Conservation (phyloP, 352 stramenopile genomes). For the Pythium coloratum region DNA sequence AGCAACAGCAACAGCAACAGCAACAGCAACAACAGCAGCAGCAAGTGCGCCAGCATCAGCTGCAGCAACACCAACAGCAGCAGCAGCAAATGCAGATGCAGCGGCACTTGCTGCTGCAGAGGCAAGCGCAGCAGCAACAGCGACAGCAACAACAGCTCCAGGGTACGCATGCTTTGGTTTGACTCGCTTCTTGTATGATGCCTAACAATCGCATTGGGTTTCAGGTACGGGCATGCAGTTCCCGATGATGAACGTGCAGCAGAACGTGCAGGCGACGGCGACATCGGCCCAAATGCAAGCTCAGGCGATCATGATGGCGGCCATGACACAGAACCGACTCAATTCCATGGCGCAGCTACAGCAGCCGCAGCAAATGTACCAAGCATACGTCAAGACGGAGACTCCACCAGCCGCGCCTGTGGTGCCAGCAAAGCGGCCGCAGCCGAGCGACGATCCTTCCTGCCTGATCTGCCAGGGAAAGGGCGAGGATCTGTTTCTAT, state of each 20-base stretch:
- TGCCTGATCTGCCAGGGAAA: conserved; percentile 60
- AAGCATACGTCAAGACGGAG: conserved; percentile 8
- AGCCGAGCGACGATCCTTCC: conserved; percentile 22
- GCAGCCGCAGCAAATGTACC: conserved; percentile 5
- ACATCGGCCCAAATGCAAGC: conserved; percentile 19
- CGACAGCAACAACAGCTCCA: background rate
- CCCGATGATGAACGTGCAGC: conserved; percentile 6
- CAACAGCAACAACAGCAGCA: conserved; percentile 2
- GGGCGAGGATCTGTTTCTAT: conserved; percentile 47
- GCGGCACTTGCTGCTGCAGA: conserved; percentile 3
- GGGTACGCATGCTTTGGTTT: background rate
- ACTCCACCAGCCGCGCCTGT: background rate
- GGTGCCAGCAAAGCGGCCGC: background rate
- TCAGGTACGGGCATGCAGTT: conserved; percentile 5
- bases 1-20: no score
- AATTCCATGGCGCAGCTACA: conserved; percentile 9
- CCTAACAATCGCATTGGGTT: background rate
- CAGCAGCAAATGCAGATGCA: conserved; percentile 25
- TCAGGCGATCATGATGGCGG: conserved; percentile 25
- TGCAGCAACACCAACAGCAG: conserved; percentile 13
- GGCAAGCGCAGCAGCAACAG: background rate
- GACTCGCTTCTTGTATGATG: background rate
- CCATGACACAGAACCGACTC: conserved; percentile 16
- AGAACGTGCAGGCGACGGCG: background rate
- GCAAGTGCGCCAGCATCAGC: background rate